These are phyloP conservation scores for Baudoinia panamericana DNA, from an alignment of 495 filamentous ascomycete species.

Conservation along the genomic window DNA sequence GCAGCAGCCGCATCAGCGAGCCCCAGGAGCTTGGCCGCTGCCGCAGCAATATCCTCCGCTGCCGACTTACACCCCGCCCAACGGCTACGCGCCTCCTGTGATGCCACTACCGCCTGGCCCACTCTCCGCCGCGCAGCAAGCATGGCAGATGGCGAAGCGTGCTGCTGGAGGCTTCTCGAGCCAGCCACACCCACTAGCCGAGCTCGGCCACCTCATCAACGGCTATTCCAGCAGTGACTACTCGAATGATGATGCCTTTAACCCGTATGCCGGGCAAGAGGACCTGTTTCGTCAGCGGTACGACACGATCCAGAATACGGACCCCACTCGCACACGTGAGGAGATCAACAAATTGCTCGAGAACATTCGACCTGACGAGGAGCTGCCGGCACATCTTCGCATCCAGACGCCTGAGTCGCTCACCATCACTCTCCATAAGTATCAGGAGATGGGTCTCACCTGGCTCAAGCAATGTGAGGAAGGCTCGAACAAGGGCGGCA, in stretches of 20 bases:
- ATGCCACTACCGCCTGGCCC: no score
- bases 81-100: no score
- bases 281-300: slow-evolving; percentile 14
- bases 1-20: neutral
- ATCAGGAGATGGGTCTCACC: slow-evolving; percentile 69
- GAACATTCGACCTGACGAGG: slow-evolving; percentile 30
- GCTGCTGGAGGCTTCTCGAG: neutral
- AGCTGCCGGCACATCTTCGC: slow-evolving; percentile 25
- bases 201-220: slow-evolving; percentile 11
- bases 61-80: no score
- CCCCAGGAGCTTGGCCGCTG: slow-evolving; percentile 13
- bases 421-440: slow-evolving; percentile 57
- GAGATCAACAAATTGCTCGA: slow-evolving; percentile 25
- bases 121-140: no score
- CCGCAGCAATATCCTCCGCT: neutral
- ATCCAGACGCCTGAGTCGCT: slow-evolving; percentile 53
- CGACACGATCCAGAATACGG: slow-evolving; percentile 4
- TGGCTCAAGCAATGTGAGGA: slow-evolving; percentile 81
- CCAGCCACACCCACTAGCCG: no score
- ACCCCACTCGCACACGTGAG: slow-evolving; percentile 21
- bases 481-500: slow-evolving; percentile 63
- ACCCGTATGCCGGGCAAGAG: slow-evolving; percentile 7
- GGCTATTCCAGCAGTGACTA: slow-evolving; percentile 6
- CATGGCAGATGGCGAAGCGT: slow-evolving; percentile 1
- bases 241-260: neutral